Conservation (phyloP, 768 basidiomycete species). For the Tricholoma furcatifolium region DNA sequence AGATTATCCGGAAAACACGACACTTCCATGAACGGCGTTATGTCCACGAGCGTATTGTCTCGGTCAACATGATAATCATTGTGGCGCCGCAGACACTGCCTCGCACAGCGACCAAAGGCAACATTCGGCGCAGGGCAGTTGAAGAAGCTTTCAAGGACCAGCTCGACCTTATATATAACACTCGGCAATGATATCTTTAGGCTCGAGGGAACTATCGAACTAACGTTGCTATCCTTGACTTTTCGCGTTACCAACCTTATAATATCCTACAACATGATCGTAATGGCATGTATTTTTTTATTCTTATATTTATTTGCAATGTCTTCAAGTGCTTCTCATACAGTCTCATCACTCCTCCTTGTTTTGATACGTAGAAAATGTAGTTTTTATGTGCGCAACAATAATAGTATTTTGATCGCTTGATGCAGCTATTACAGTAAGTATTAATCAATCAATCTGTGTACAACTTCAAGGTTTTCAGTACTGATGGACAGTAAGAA, state of each 20-base stretch:
- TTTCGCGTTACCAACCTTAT: neutral
- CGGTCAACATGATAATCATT: constrained; percentile 59
- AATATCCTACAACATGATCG: neutral
- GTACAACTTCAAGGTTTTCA: neutral
- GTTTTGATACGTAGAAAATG: neutral
- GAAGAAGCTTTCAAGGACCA: constrained; percentile 58
- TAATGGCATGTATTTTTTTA: neutral
- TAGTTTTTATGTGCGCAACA: too few relatives aligned
- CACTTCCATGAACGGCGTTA: constrained; percentile 74
- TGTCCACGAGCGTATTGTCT: constrained; percentile 72
- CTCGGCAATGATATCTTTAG: neutral
- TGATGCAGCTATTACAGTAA: too few relatives aligned
- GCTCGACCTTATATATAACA: constrained; percentile 55
- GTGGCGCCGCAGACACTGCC: constrained; percentile 63
- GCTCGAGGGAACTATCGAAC: neutral
- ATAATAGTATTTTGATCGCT: too few relatives aligned
- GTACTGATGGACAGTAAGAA: constrained; percentile 10
- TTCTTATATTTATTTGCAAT: neutral
- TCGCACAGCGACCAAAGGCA: constrained; percentile 76
- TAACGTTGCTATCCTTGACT: neutral
- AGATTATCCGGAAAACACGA: constrained; percentile 68
- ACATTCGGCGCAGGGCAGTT: constrained; percentile 72
- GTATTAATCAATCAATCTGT: too few relatives aligned
- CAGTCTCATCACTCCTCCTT: neutral
- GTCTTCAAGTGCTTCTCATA: neutral